Base-by-base conservation (phyloP, 2,329 filamentous ascomycete species). In the Verticillium longisporum region DNA sequence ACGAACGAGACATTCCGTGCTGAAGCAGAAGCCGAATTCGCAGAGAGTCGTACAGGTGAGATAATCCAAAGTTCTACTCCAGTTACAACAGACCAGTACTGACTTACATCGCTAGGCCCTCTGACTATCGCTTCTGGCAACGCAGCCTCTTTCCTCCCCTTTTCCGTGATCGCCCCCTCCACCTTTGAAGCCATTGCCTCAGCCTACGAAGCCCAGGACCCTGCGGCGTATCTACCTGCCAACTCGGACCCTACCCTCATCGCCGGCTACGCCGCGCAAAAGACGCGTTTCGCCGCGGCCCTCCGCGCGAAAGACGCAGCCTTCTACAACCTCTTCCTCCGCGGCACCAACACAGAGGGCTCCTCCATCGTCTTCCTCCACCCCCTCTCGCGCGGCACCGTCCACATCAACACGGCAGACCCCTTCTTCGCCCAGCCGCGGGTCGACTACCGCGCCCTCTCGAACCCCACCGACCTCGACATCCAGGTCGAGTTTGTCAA, bases 211-310 rank as follows among this genome's bases (percentile, higher is more conserved):
- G 60, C 59, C 55, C 71, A 73, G 58, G 65, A 66, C n/a, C 63
- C 68, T 9, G 67, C 62, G 1, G 50, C 64, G 15, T 68, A 67
- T 56, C 63, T 71, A 3, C 72, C 72, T 1, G 63, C 63, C 4
- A 70, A 65, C 10, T 69, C 69, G 1, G 67, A 75, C 59, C 61
- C 69, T 1, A 73, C 72, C 1, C 69, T 76, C 6, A 61, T 73
- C 18, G 71, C 71, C 10, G 75, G 75, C 2, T 76, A 73, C 61
- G 66, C 65, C n/a, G 71, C 69, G 9, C 75, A 77, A 62, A 74
- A 76, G 68, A 68, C 70, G 50, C 66, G 69, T 13, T 71, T 75
- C 61, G 73, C 73, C 0, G 60, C 66, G 0, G 69, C 72, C 1
- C 70, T 77, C 45, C 68, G 71, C 4, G 72, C 71, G 5, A 64